Percentiles rank a stretch among this genome's conserved stretches.
phyloP scores from a whole-genome alignment of 2,329 filamentous ascomycete species.

The Cryoendolithus antarcticus region DNA sequence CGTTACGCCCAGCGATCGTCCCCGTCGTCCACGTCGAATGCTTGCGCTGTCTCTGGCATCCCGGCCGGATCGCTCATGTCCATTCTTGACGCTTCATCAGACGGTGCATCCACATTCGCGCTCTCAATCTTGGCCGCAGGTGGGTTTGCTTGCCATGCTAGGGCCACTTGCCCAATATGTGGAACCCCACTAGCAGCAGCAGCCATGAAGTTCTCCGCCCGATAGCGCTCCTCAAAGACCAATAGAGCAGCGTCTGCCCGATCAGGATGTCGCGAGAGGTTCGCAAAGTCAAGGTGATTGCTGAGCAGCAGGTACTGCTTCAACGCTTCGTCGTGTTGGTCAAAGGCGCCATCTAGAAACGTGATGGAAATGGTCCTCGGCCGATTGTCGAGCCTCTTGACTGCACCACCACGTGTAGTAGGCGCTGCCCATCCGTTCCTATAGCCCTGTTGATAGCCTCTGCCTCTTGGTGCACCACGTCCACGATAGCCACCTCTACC shows the following conservation, averaged over 20 bases:
- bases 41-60: constrained; percentile 3
- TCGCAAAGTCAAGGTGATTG: constrained; percentile 25
- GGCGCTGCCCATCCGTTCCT: constrained; percentile 32
- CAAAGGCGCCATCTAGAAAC: constrained; percentile 43
- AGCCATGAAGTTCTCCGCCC: constrained; percentile 46
- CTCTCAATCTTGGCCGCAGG: background rate
- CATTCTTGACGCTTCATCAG: constrained; percentile 3
- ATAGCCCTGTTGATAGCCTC: constrained; percentile 32
- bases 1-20: constrained; percentile 11
- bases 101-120: background rate
- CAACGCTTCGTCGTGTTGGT: constrained; percentile 55
- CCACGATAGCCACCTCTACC: constrained; percentile 16
- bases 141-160: constrained; percentile 42
- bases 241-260: constrained; percentile 27
- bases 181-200: constrained; percentile 35
- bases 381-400: constrained; percentile 60
- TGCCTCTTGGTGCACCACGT: constrained; percentile 21
- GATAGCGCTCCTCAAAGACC: constrained; percentile 36
- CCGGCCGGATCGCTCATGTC: constrained; percentile 5
- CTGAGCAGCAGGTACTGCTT: constrained; percentile 53
- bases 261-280: constrained; percentile 27
- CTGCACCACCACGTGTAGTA: constrained; percentile 38
- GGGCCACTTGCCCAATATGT: constrained; percentile 50
- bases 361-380: constrained; percentile 55
- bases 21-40: constrained; percentile 12